Conservation (phyloP, 1,139 yeast species). For the Debaryomyces coudertii region DNA sequence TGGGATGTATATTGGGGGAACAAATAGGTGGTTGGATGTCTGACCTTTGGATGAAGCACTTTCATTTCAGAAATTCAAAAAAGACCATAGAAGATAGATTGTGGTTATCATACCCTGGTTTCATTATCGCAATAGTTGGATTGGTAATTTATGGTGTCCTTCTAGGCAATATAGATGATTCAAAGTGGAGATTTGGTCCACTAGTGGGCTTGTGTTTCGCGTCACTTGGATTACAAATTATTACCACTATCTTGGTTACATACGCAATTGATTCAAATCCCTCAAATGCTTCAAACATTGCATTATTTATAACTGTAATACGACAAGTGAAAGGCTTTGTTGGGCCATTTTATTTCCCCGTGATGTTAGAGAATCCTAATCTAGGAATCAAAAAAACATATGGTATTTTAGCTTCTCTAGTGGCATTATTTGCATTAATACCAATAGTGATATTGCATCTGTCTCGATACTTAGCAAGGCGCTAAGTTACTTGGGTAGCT, state of each 20-base stretch:
- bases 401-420: conserved; percentile 21
- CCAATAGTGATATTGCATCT: conserved; percentile 15
- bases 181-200: conserved; percentile 21
- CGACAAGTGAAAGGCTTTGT: conserved; percentile 23
- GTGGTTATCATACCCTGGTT: conserved; percentile 24
- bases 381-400: conserved; percentile 21
- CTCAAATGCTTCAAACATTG: conserved; percentile 18
- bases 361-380: conserved; percentile 18
- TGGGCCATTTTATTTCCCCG: conserved; percentile 26
- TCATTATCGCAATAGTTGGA: conserved; percentile 20
- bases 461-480: neutral
- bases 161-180: conserved; percentile 15
- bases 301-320: conserved; percentile 22
- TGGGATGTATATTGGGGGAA: conserved; percentile 25
- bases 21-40: conserved; percentile 23
- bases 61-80: conserved; percentile 2
- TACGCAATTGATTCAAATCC: conserved; percentile 21
- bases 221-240: conserved; percentile 22
- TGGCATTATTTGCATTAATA: conserved; percentile 16
- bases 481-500: neutral
- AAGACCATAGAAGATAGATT: conserved; percentile 14
- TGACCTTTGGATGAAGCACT: conserved; percentile 21
- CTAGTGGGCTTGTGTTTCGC: conserved; percentile 22
- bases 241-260: conserved; percentile 23
- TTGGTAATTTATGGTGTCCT: conserved; percentile 21